Percentiles rank a stretch among this genome's conserved stretches.
These are phyloP conservation scores for Pseudozyma hubeiensis DNA, from an alignment of 1,284 basidiomycete species.

Conservation along the genomic window DNA sequence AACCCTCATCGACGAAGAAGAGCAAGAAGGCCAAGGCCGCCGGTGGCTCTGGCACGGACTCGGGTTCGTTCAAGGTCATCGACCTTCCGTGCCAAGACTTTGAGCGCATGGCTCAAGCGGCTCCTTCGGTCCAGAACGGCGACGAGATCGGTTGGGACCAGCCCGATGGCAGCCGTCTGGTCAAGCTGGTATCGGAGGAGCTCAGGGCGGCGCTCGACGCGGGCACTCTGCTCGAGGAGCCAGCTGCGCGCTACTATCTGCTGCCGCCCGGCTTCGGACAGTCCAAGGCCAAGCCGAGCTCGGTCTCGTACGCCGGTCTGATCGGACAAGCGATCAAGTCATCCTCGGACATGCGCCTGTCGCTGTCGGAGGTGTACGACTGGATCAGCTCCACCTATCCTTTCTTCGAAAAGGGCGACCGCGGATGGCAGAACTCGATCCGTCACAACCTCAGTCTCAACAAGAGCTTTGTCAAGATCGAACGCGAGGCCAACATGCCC, in stretches of 20 bases:
- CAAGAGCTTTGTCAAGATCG: constrained; percentile 78
- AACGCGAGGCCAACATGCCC: constrained; percentile 66
- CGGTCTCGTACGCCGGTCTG: constrained; percentile 86
- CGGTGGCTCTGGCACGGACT: constrained; percentile 22
- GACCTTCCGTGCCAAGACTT: constrained; percentile 45
- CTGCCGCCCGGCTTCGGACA: constrained; percentile 62
- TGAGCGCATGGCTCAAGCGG: constrained; percentile 35
- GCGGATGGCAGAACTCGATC: constrained; percentile 94
- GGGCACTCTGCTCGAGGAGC: constrained; percentile 59
- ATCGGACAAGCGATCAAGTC: constrained; percentile 94
- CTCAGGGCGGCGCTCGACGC: constrained; percentile 62
- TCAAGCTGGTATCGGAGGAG: constrained; percentile 67
- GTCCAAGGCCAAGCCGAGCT: constrained; percentile 59
- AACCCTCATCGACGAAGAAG: constrained; percentile 26
- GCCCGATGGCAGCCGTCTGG: constrained; percentile 63
- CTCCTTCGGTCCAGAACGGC: constrained; percentile 41
- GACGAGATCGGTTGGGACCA: constrained; percentile 62
- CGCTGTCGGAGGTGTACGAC: constrained; percentile 93
- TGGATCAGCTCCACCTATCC: constrained; percentile 95
- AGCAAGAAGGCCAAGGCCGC: constrained; percentile 30
- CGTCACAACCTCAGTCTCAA: constrained; percentile 90
- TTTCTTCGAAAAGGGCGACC: constrained; percentile 88
- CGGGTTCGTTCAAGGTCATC: constrained; percentile 27
- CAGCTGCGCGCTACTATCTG: constrained; percentile 62
- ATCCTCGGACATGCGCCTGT: constrained; percentile 83